Conservation (phyloP, 176 grass and related monocot genomes). For the Paspalum notatum region DNA sequence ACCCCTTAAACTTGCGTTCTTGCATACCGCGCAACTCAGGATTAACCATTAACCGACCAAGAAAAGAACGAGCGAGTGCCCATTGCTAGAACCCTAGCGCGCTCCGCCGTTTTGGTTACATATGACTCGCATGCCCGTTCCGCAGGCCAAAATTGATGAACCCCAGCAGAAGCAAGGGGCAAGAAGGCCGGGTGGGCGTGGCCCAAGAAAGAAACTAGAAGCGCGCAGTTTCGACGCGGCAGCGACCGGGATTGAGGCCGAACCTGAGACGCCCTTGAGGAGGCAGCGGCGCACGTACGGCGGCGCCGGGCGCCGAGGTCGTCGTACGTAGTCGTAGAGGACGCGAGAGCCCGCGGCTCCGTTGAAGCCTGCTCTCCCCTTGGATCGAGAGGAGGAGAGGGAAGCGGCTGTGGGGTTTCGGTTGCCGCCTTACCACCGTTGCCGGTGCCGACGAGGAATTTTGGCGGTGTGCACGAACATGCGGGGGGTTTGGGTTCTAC, state of each 20-base stretch:
- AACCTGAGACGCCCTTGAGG: neutral
- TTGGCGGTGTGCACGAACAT: neutral
- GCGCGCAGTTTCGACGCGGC: neutral
- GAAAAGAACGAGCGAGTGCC: neutral
- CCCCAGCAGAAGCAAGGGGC: neutral
- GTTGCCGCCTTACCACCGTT: neutral
- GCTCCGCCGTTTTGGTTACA: neutral
- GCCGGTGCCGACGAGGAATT: neutral
- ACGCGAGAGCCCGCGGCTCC: neutral
- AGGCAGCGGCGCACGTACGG: neutral
- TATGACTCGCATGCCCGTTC: neutral
- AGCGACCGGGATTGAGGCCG: neutral
- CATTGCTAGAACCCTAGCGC: neutral
- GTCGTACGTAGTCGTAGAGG: neutral
- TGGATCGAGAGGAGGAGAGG: neutral
- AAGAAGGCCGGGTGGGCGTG: neutral
- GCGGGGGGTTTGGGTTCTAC: neutral
- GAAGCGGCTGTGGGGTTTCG: neutral
- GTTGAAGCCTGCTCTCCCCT: neutral
- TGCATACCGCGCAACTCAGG: neutral
- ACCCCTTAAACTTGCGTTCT: neutral
- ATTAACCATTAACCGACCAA: neutral
- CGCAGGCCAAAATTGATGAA: neutral
- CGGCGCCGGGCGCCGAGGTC: neutral
- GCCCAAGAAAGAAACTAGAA: neutral